phyloP scores from a whole-genome alignment of 2,329 filamentous ascomycete species.

The Talaromyces sp. region DNA sequence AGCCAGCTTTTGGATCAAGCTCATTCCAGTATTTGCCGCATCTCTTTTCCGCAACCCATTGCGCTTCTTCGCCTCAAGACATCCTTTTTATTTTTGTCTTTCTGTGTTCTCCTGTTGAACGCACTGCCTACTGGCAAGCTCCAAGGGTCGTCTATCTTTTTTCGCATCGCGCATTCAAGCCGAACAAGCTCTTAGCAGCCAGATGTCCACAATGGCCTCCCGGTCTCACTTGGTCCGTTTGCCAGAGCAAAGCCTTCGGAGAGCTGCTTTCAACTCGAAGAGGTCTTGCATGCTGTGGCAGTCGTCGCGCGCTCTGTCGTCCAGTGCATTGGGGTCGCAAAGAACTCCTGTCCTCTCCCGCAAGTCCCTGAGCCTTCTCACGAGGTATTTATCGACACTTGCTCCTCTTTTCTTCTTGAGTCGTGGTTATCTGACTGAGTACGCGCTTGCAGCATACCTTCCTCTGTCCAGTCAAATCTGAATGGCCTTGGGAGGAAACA shows the following conservation, averaged over 20 bases:
- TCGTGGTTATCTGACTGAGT: not conserved
- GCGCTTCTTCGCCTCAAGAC: not conserved
- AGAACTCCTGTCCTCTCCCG: slow-evolving; percentile 6
- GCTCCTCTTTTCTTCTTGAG: not conserved
- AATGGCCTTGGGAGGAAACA: slow-evolving; percentile 16
- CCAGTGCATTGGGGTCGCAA: slow-evolving; percentile 15
- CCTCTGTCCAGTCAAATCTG: slow-evolving; percentile 6
- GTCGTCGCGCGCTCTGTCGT: slow-evolving; percentile 23
- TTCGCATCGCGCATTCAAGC: not conserved
- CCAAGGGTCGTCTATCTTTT: not conserved
- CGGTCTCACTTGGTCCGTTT: slow-evolving; percentile 34
- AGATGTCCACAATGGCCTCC: slow-evolving; percentile 31
- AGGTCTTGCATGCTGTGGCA: slow-evolving; percentile 20
- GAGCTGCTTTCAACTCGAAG: slow-evolving; percentile 24
- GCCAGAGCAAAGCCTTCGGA: slow-evolving; percentile 27
- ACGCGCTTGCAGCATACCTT: slow-evolving; percentile 12
- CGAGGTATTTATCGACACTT: not conserved
- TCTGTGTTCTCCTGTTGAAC: not conserved
- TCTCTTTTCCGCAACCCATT: not conserved
- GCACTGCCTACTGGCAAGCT: not conserved
- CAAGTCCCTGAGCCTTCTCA: slow-evolving; percentile 4
- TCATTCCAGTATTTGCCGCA: not conserved
- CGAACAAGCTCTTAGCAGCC: slow-evolving; percentile 1
- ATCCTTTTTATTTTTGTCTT: slow-evolving; percentile 2
- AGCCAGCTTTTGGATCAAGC: slow-evolving; percentile 9